Evolutionary conservation across 2,329 filamentous ascomycete species (phyloP), one percentile per base, ranked within the genome.

Genomic region (Nemania serpens): DNA sequence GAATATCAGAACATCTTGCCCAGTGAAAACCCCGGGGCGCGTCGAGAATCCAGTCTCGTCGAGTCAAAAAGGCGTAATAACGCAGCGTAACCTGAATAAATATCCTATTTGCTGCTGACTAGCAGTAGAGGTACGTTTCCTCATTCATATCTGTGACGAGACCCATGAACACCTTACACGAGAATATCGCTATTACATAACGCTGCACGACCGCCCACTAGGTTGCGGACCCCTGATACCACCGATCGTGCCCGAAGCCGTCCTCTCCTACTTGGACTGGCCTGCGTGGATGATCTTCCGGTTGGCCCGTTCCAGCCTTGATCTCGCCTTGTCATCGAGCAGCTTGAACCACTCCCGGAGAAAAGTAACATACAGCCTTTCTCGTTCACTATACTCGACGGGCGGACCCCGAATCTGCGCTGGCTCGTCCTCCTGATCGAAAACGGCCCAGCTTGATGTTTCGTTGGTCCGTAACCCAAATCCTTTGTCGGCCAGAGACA

Each of bases 381-480:
- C 86, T 29, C 73, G 75, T 13, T 78, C 75, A 29, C 76, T 77
- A 62, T 83, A 78, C 73, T 88, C 86, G 18, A 88, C 79, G 0
- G 85, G 85, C 55, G 84, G 83, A 0, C 85, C 86, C 62, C 80
- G 82, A 54, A 88, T 81, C 74, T 88, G 82, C 43, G 82, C 76
- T 45, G 80, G 73, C 53, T 73, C 73, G 34, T 66, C 67, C 36
- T 75, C 72, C 41, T 75, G 73, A 66, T 86, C 83, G 63, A 85
- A 88, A 2, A 89, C 84, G 1, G 84, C 86, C 83, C 87, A 89
- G 55, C 83, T 82, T 15, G 84, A 87, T 36, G 75, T 77, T 46
- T 83, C 82, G n/a, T 77, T 79, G n/a, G 79, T 80, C 49, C 79
- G 76, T 51, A 88, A 74, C 0, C 83, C 85, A 63, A 84, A 87